Conservation (phyloP, 2,329 filamentous ascomycete genomes). For the Microsporum canis region DNA sequence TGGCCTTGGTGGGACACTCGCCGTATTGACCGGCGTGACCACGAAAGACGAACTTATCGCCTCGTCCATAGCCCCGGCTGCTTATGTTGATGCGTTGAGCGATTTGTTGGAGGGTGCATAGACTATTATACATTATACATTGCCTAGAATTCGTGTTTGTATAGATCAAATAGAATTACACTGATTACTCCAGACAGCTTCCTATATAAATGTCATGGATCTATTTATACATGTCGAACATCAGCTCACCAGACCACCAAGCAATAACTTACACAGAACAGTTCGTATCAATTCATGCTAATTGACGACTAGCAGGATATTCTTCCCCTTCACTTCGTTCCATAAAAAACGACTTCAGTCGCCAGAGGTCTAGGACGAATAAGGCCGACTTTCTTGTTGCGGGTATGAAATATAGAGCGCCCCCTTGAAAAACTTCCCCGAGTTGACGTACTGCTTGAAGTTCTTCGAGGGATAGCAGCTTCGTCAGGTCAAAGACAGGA, state of each 20-base stretch:
- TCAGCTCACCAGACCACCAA: background rate
- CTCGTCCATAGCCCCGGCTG: constrained; percentile 60
- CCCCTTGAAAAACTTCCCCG: constrained; percentile 22
- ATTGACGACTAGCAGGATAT: background rate
- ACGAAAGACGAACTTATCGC: constrained; percentile 73
- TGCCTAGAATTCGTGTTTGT: background rate
- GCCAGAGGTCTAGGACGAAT: constrained; percentile 30
- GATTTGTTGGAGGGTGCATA: constrained; percentile 47
- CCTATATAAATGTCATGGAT: background rate
- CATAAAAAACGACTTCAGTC: constrained; percentile 23
- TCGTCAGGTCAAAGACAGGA: constrained; percentile 29
- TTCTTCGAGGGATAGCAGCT: constrained; percentile 23
- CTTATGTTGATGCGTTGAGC: constrained; percentile 73
- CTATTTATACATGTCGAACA: background rate
- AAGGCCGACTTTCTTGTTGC: constrained; percentile 20
- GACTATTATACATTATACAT: background rate
- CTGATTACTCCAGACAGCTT: background rate
- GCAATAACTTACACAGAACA: too few species aligned
- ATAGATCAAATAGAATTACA: background rate
- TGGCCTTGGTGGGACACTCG: constrained; percentile 77
- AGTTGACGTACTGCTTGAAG: constrained; percentile 21
- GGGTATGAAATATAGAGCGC: constrained; percentile 27
- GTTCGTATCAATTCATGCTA: background rate
- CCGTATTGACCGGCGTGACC: constrained; percentile 80
- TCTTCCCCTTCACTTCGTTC: background rate